A percentile compares a stretch with the other conserved stretches of the same genome.
phyloP scores from a whole-genome alignment of 805 yeast genomes.

The Cephaloascus fragrans region DNA sequence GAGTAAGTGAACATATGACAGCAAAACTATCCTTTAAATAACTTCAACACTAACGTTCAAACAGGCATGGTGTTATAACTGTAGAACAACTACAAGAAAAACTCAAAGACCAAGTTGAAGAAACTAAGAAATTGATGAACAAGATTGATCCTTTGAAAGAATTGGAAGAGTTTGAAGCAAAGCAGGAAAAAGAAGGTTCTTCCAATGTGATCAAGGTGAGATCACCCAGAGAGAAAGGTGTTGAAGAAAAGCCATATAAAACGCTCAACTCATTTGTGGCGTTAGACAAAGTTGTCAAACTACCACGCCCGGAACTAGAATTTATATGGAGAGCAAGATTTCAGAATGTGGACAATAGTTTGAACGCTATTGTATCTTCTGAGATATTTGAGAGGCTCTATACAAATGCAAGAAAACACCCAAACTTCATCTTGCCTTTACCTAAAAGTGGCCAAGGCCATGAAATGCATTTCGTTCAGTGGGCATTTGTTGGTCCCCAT shows the following conservation, averaged over 20 bases:
- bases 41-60: background rate
- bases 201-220: slow-evolving; percentile 19
- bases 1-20: slow-evolving; percentile 10
- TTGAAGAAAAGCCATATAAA: slow-evolving; percentile 48
- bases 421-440: slow-evolving; percentile 82
- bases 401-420: slow-evolving; percentile 59
- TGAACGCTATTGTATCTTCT: slow-evolving; percentile 56
- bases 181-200: slow-evolving; percentile 5
- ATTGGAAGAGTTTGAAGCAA: slow-evolving; percentile 44
- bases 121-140: slow-evolving; percentile 44
- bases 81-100: slow-evolving; percentile 54
- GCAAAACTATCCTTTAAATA: background rate
- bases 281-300: slow-evolving; percentile 47
- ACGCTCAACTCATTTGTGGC: slow-evolving; percentile 65
- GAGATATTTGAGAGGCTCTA: slow-evolving; percentile 55
- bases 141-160: slow-evolving; percentile 63
- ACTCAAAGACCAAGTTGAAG: slow-evolving; percentile 50
- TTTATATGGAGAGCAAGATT: slow-evolving; percentile 87
- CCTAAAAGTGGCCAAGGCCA: slow-evolving; percentile 53
- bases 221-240: slow-evolving; percentile 21
- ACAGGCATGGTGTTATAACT: slow-evolving; percentile 27
- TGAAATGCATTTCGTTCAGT: slow-evolving; percentile 89
- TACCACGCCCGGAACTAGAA: slow-evolving; percentile 59
- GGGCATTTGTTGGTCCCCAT: slow-evolving; percentile 78
- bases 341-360: slow-evolving; percentile 41